Conservation (phyloP, 179 eudicot genomes). For the Carnegiea gigantea region DNA sequence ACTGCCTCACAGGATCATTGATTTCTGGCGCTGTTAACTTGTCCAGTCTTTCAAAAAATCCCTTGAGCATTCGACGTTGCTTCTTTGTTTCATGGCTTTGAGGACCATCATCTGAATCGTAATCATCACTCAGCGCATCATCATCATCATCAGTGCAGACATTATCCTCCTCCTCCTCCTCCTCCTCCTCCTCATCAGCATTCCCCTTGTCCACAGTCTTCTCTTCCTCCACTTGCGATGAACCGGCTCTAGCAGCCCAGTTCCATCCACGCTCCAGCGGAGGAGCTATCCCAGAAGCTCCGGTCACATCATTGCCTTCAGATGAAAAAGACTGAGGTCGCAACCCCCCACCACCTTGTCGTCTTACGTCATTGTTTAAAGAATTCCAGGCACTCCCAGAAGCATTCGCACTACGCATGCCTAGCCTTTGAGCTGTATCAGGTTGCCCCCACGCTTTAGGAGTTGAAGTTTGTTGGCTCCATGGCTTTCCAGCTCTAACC, state of each 20-base stretch:
- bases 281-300: conserved; percentile 33
- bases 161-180: conserved; percentile 30
- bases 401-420: conserved; percentile 33
- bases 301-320: neutral
- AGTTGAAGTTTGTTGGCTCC: conserved; percentile 33
- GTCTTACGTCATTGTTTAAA: conserved; percentile 29
- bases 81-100: conserved; percentile 43
- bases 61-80: conserved; percentile 49
- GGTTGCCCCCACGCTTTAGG: conserved; percentile 56
- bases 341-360: conserved; percentile 33
- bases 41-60: conserved; percentile 53
- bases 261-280: conserved; percentile 48
- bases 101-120: conserved; percentile 56
- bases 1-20: conserved; percentile 60
- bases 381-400: conserved; percentile 29
- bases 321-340: neutral
- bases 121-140: conserved; percentile 52
- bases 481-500: conserved; percentile 36
- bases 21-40: conserved; percentile 48
- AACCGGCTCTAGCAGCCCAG: conserved; percentile 34
- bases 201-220: conserved; percentile 12
- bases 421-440: conserved; percentile 37
- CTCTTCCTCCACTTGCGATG: conserved; percentile 27
- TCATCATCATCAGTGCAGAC: conserved; percentile 48
- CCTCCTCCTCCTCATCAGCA: conserved; percentile 36